Evolutionary conservation across 176 grass and related monocot species (phyloP), one percentile per base, ranked within the genome.

Genomic region (Ensete ventricosum): DNA sequence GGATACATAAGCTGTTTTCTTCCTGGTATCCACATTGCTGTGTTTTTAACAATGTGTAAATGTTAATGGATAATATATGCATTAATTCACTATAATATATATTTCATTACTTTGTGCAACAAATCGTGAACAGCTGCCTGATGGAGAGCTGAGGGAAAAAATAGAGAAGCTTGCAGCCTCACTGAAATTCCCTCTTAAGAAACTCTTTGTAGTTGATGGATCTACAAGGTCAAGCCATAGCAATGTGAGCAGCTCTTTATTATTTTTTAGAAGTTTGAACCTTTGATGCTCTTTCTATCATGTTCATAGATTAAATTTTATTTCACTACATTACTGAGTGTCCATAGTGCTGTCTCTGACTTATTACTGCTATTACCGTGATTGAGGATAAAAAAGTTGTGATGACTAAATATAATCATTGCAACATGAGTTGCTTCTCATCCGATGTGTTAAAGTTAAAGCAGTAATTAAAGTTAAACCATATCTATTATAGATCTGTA

Each of bases 171-270:
- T 99, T 77, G 96, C 91, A 79, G 88, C 83, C 62, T 95, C 96
- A 25, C 91, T 95, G 57, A 99, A 89, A 62, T 99, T 99, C 73
- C 96, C 96, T 82, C 82, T 95, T 64, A 99, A 91, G 89, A 99
- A 99, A 13, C 86, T 99, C 65, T 99, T 99, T 59, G 88, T 99
- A 67, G 83, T 95, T 59, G 96, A 99, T 94, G 96, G 96, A 69
- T 99, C 96, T 74, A 95, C 86, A 43, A 88, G 96, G 73, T 99
- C 96, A 78, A 99, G 88, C 74, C 96, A 99, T 74, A 99, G 96
- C 79, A 99, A 99, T 86, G 96, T 99, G 85, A 84, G 80, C 9
- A 54, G n/a, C 34, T 63, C n/a, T 9, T 53, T 72, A 73, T 72
- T 52, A 12, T 52, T 24, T 71, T 52, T 85, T 73, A 3, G 55